A percentile compares a stretch with the other conserved stretches of the same genome.
These are phyloP conservation scores for Trichophyton schoenleinii DNA, from an alignment of 2,329 filamentous ascomycete genomes.

Conservation along the genomic window DNA sequence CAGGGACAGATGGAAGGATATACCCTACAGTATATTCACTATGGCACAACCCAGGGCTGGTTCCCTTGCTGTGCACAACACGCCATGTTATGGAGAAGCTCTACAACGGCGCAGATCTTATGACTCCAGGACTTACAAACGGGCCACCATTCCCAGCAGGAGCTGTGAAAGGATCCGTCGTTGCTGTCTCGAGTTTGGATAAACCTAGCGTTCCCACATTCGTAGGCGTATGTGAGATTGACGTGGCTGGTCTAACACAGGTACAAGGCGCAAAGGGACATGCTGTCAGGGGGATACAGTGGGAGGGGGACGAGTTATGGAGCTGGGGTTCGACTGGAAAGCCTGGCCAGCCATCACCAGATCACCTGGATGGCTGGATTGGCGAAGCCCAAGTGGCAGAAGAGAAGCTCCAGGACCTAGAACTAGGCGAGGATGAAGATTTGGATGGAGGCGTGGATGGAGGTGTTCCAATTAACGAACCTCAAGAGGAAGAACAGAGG, in stretches of 20 bases:
- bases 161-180: slow-evolving; percentile 48
- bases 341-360: slow-evolving; percentile 42
- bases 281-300: slow-evolving; percentile 54
- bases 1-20: slow-evolving; percentile 28
- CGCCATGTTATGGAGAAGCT: slow-evolving; percentile 48
- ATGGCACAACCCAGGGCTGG: slow-evolving; percentile 49
- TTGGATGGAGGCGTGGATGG: slow-evolving; percentile 10
- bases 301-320: slow-evolving; percentile 59
- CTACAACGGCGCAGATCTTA: slow-evolving; percentile 52
- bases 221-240: slow-evolving; percentile 53
- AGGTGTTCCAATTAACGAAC: slow-evolving; percentile 17
- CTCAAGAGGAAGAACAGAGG: slow-evolving; percentile 28
- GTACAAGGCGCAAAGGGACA: slow-evolving; percentile 51
- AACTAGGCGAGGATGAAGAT: slow-evolving; percentile 30
- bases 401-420: slow-evolving; percentile 30
- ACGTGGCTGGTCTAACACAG: slow-evolving; percentile 42
- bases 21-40: slow-evolving; percentile 50
- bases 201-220: slow-evolving; percentile 49
- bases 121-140: slow-evolving; percentile 54
- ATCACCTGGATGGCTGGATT: slow-evolving; percentile 42
- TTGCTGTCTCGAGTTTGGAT: slow-evolving; percentile 50
- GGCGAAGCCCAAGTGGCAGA: slow-evolving; percentile 20
- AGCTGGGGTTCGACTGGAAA: slow-evolving; percentile 45
- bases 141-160: slow-evolving; percentile 50
- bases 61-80: slow-evolving; percentile 53